Evolutionary conservation across 2,329 filamentous ascomycete species (phyloP).

Genomic region (Fusarium redolens): DNA sequence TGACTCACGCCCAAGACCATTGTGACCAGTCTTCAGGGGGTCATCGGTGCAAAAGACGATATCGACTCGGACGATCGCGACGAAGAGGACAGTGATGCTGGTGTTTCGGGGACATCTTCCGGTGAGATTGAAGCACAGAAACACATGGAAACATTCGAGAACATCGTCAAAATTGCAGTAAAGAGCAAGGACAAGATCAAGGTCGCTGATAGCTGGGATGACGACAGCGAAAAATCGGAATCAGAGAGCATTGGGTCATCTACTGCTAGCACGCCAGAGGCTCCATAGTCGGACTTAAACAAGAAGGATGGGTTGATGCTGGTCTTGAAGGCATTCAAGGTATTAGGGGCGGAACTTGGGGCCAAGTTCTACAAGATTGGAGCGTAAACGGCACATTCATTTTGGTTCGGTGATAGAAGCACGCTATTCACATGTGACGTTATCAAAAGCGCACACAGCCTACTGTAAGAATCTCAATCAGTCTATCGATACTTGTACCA

Average conservation of each 20-base stretch:
- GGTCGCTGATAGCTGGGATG: conserved; percentile 57
- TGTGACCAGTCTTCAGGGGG: conserved; percentile 70
- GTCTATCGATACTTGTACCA: background rate
- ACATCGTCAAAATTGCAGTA: background rate
- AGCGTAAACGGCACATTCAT: conserved; percentile 56
- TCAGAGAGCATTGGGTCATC: conserved; percentile 47
- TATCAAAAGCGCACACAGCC: background rate
- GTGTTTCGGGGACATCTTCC: conserved; percentile 31
- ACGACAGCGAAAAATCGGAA: conserved; percentile 42
- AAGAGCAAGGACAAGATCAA: conserved; percentile 37
- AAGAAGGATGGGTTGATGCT: conserved; percentile 62
- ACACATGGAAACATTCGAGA: background rate
- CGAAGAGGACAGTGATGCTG: conserved; percentile 49
- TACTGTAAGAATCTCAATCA: background rate
- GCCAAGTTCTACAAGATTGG: conserved; percentile 72
- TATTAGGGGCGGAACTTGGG: conserved; percentile 69
- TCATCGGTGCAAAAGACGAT: conserved; percentile 56
- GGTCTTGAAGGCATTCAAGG: conserved; percentile 69
- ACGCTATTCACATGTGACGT: background rate
- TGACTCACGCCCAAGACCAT: conserved; percentile 75
- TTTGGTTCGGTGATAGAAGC: background rate
- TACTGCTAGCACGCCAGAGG: background rate
- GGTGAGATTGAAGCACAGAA: background rate
- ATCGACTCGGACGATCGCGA: conserved; percentile 46
- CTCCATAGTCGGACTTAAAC: conserved; percentile 36